Conservation (phyloP, 768 basidiomycete genomes). For the Phylloporus rhodoxanthus region DNA sequence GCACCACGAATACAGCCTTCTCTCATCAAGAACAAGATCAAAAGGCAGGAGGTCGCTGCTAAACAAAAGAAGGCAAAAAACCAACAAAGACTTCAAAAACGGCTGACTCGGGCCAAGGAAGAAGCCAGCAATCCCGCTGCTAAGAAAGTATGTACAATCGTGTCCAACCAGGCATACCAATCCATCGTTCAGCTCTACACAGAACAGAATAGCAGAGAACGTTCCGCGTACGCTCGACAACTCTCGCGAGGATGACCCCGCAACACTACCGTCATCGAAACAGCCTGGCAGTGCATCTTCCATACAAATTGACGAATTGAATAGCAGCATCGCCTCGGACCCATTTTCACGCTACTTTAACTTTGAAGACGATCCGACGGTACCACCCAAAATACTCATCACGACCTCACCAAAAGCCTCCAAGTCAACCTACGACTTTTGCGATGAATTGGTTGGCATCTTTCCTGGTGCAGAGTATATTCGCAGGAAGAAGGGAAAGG, state of each 20-base stretch:
- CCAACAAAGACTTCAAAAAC: constrained; percentile 73
- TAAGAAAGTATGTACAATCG: constrained; percentile 58
- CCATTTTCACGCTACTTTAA: constrained; percentile 75
- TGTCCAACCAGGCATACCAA: neutral
- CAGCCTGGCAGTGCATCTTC: constrained; percentile 29
- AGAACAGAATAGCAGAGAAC: constrained; percentile 84
- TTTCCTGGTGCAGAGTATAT: constrained; percentile 93
- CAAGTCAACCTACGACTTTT: constrained; percentile 87
- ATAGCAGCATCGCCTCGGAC: constrained; percentile 66
- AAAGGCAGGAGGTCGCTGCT: constrained; percentile 69
- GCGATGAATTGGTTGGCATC: constrained; percentile 82
- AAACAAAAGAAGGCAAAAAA: constrained; percentile 75
- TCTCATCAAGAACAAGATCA: constrained; percentile 80
- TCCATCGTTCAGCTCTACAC: neutral
- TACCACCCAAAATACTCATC: constrained; percentile 83
- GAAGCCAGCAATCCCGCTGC: constrained; percentile 71
- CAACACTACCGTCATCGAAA: constrained; percentile 31
- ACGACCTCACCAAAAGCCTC: constrained; percentile 88
- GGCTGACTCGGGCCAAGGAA: constrained; percentile 70
- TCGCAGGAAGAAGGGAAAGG: constrained; percentile 79
- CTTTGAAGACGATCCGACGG: constrained; percentile 55
- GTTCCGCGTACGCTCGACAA: constrained; percentile 92
- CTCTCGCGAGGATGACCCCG: constrained; percentile 75
- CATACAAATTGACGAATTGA: constrained; percentile 49
- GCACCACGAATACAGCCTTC: constrained; percentile 59